Evolutionary conservation across 371 early-diverging fungal genomes (phyloP), one percentile per base, ranked within the genome.

Genomic region (Umbelopsis sp.): DNA sequence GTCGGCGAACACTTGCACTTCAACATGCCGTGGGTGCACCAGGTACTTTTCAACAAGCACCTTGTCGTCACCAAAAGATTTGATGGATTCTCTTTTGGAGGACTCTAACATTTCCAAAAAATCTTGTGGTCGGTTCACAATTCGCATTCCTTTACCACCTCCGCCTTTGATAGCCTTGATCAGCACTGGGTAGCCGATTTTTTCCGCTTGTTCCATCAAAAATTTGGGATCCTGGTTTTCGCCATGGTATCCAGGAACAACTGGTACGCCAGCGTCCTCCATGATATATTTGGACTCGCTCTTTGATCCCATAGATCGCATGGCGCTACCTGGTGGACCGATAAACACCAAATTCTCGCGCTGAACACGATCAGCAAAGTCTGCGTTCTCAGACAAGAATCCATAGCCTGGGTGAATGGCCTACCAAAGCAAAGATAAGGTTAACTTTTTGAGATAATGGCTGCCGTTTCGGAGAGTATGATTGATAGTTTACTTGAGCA

Each of bases 111-210:
- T 93, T 70, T 89, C 86, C 29, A 88, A 88, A 74, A 97, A 94
- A 51, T 97, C 97, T 46, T 86, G 85, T 1, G 89, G 85, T 7
- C 70, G 70, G 22, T 89, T 77, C 14, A 96, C 96, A 65, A 96
- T 94, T 51, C 96, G 86, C 95, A 97, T 97, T 10, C 98, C 95
- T 81, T 97, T 97, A 65, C 99, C 99, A 72, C 99, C 99, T 44
- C 99, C 99, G 48, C 98, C 98, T 74, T 94, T 93, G 63, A 94
- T 87, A 8, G 96, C 97, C 85, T 99, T 99, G 79, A 97, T 95
- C 78, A 99, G 80, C 18, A 98, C 94, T 1, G 98, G 98, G 80
- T 94, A 96, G 9, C 93, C 94, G 65, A 97, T 95, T 63, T 89
- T 82, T 25, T 77, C 89, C 4, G 96, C 95, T 76, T 94, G 85